phyloP scores from a whole-genome alignment of 2,329 filamentous ascomycete genomes.

The Curvularia sp. region DNA sequence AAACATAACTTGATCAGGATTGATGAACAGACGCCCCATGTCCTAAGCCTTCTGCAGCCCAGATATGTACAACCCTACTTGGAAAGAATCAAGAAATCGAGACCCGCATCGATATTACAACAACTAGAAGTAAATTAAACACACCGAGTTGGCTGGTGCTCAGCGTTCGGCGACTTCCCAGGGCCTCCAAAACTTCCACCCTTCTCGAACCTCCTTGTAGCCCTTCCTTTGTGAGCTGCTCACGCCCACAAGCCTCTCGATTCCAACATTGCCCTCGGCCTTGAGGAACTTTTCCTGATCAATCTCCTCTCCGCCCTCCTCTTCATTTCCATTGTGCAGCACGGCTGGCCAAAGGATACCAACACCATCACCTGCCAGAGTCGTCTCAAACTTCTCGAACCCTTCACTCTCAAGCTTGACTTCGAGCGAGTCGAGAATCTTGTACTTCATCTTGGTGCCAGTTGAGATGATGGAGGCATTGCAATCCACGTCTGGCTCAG shows the following conservation, averaged over 20 bases:
- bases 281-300: slow-evolving; percentile 87
- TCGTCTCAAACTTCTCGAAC: slow-evolving; percentile 86
- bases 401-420: slow-evolving; percentile 64
- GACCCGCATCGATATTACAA: slow-evolving; percentile 6
- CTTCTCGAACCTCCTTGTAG: slow-evolving; percentile 46
- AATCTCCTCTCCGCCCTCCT: slow-evolving; percentile 89
- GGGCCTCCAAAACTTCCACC: slow-evolving; percentile 52
- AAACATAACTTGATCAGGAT: background rate
- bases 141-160: background rate
- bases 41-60: background rate
- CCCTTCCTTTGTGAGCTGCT: slow-evolving; percentile 34
- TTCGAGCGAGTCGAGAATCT: slow-evolving; percentile 66
- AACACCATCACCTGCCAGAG: slow-evolving; percentile 89
- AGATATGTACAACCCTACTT: background rate
- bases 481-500: slow-evolving; percentile 36
- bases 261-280: slow-evolving; percentile 81
- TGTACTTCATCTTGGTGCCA: slow-evolving; percentile 45
- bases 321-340: slow-evolving; percentile 80
- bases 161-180: slow-evolving; percentile 37
- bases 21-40: background rate
- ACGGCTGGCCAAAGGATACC: slow-evolving; percentile 94
- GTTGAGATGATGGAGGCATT: slow-evolving; percentile 42
- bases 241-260: slow-evolving; percentile 87
- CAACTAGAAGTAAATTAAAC: background rate
- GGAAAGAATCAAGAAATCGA: slow-evolving; percentile 5